Evolutionary conservation across 2,329 filamentous ascomycete species (phyloP), one percentile per base, ranked within the genome.

Genomic region (Colletotrichum orbiculare): DNA sequence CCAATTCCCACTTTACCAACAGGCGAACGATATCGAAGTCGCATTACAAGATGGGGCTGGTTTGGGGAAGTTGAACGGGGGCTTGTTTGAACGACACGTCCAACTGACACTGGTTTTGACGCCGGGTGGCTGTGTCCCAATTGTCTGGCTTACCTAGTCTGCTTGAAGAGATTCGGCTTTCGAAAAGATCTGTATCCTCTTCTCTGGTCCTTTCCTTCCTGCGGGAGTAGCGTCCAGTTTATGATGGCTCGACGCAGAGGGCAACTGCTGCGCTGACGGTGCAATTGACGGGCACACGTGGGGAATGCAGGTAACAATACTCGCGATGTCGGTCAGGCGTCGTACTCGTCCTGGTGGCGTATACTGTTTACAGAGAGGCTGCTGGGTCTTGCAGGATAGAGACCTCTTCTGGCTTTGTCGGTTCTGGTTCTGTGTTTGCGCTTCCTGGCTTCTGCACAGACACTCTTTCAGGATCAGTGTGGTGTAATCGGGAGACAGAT

Each of bases 281-380:
- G 25, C 43, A 15, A 52, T 46, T 62, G 57, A 52, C 47, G 58
- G 52, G 41, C 39, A 52, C 58, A 62, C 62, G 62, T 65, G 62
- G 62, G 39, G 58, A 65, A 53, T 56, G 46, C 50, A 65, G 46
- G 58, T 42, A 52, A 41, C 41, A 65, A 37, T 60, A 39, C 15
- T 56, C 61, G 60, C 61, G 34, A 42, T 53, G 52, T 48, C 58
- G 58, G 56, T 65, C 62, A 56, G 58, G 52, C 35, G 58, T 56
- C 37, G 46, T 59, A 33, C 35, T 61, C 58, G 43, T 62, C 41
- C 41, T 37, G 58, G 55, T 56, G 17, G 58, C 52, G 33, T 34
- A 38, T 25, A 38, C 56, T 25, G 15, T 43, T 64, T 43, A 64
- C 43, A 54, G 15, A 17, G 35, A 43, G 25, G 25, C 25, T 25